Evolutionary conservation across 2,329 filamentous ascomycete species (phyloP).

Genomic region (Aspergillus ibericus): DNA sequence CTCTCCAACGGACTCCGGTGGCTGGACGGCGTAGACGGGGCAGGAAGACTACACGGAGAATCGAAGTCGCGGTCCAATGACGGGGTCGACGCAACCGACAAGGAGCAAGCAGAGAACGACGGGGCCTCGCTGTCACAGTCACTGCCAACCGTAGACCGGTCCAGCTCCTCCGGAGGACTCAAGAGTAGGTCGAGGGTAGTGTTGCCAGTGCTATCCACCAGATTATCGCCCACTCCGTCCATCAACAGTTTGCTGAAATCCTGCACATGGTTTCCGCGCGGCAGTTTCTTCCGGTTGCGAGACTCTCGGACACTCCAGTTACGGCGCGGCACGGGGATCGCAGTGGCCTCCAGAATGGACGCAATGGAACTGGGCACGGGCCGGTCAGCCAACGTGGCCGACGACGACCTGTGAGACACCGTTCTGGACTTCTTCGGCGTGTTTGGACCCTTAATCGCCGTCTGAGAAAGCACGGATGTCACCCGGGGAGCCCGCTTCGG

Average conservation of each 20-base stretch:
- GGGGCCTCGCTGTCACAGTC: conserved; percentile 47
- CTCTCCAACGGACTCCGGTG: conserved; percentile 40
- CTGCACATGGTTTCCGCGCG: conserved; percentile 44
- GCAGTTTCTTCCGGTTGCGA: conserved; percentile 41
- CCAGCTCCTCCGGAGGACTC: conserved; percentile 51
- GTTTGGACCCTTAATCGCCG: conserved; percentile 18
- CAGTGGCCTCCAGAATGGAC: conserved; percentile 59
- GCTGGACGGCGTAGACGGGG: conserved; percentile 44
- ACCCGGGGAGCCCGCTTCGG: conserved; percentile 31
- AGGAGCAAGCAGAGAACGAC: conserved; percentile 48
- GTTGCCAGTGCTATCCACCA: conserved; percentile 42
- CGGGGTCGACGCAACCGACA: conserved; percentile 60
- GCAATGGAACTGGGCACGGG: conserved; percentile 57
- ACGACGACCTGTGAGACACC: conserved; percentile 27
- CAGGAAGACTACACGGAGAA: conserved; percentile 47
- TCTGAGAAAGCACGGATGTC: conserved; percentile 18
- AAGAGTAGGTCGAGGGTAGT: conserved; percentile 57
- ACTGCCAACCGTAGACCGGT: conserved; percentile 42
- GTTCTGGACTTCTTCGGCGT: conserved; percentile 19
- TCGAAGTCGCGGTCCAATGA: conserved; percentile 53
- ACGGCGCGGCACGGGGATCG: conserved; percentile 55
- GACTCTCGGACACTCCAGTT: conserved; percentile 41
- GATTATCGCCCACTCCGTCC: conserved; percentile 51
- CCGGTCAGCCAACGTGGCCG: conserved; percentile 35
- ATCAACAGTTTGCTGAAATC: conserved; percentile 59